phyloP scores from a whole-genome alignment of 1,284 basidiomycete species.

The Leccinum brunneo-olivaceum region DNA sequence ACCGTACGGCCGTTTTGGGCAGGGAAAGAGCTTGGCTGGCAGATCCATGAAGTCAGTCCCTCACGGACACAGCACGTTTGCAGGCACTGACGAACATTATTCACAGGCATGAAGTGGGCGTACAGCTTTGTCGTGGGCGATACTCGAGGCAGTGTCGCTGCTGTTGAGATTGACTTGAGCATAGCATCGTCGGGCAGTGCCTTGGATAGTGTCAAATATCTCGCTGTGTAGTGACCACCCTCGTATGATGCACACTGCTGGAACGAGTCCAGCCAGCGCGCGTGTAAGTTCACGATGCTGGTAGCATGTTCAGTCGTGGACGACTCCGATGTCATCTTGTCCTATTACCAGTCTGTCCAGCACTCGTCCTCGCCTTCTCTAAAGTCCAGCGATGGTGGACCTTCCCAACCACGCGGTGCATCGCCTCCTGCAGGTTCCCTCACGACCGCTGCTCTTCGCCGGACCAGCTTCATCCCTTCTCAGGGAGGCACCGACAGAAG shows the following conservation, averaged over 20 bases:
- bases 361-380: constrained; percentile 30
- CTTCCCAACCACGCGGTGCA: constrained; percentile 21
- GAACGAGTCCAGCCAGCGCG: constrained; percentile 17
- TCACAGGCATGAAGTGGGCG: constrained; percentile 8
- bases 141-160: constrained; percentile 22
- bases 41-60: constrained; percentile 43
- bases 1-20: constrained; percentile 89
- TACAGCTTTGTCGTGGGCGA: no score
- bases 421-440: constrained; percentile 23
- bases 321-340: constrained; percentile 32
- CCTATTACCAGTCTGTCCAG: constrained; percentile 32
- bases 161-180: constrained; percentile 20
- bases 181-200: no score
- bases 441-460: constrained; percentile 25
- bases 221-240: constrained; percentile 10
- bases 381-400: constrained; percentile 31
- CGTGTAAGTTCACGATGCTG: neutral
- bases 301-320: neutral
- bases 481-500: constrained; percentile 58
- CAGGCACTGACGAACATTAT: constrained; percentile 5
- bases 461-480: constrained; percentile 48
- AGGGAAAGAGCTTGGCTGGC: constrained; percentile 80
- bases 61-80: neutral
- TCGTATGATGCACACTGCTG: constrained; percentile 13
- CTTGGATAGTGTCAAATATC: no score